Base-by-base conservation (phyloP, 148 eudicot genomes). In the Linanthus parryae region DNA sequence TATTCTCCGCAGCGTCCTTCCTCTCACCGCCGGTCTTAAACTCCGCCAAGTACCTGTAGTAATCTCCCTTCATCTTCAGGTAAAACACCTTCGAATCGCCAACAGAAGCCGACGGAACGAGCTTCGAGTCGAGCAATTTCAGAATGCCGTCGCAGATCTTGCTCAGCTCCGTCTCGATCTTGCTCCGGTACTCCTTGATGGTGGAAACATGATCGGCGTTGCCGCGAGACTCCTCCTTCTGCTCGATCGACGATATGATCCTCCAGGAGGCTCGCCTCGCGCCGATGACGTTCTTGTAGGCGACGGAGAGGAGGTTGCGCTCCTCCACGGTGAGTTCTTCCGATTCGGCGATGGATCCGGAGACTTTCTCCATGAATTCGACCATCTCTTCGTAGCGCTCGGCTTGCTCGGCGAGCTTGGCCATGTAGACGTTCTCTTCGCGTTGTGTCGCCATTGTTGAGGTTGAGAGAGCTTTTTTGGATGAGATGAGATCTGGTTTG, bases 201-300 rank as follows among this genome's bases (percentile, higher is more conserved):
- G n/a, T n/a, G n/a, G n/a, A n/a, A n/a, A n/a, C n/a, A n/a, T n/a
- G n/a, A n/a, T n/a, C n/a, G n/a, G n/a, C 85, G 35, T 80, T 80
- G 0, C 85, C 85, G 15, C 79, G 74, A 20, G 72, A 64, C 65
- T 80, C 85, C 45, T 77, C 83, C 31, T 77, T 77, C 56, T 77
- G 82, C 52, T 78, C 83, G 18, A 80, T 80, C 15, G 86, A 81
- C 0, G 85, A 80, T 27, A 80, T 80, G 11, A 80, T 80, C 2
- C 85, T 43, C 85, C 85, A 80, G 17, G 85, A 80, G 0, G 85
- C 85, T n/a, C n/a, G n/a, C n/a, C n/a, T n/a, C n/a, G n/a, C n/a
- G 7, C 95, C 96, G 77, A 83, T 83, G 7, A 88, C 94, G 73
- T 88, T 88, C 73, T 90, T 90, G 67, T 90, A 90, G 35, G 95